These are phyloP conservation scores for Lobulomyces angularis DNA, from an alignment of 192 early-diverging fungal genomes.

Conservation along the genomic window DNA sequence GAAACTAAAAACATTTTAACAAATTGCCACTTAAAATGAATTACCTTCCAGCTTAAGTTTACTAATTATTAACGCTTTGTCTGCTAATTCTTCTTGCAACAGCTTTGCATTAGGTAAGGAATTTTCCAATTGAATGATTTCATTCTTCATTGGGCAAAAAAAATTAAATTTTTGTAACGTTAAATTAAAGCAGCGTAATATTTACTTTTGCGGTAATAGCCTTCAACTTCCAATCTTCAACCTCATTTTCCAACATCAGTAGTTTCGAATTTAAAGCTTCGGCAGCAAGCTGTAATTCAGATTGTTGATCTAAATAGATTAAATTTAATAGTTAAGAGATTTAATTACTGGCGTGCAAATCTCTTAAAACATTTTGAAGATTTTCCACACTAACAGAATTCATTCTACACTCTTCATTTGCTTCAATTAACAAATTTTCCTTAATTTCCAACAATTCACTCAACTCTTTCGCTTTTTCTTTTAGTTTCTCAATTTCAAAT, in stretches of 20 bases:
- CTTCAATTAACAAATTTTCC: constrained; percentile 31
- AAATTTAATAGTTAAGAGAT: no score
- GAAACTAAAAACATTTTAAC: constrained; percentile 32
- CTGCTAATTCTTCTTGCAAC: constrained; percentile 47
- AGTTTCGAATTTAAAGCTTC: constrained; percentile 42
- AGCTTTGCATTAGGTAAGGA: constrained; percentile 10
- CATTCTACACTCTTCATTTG: constrained; percentile 27
- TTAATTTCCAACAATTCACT: constrained; percentile 32
- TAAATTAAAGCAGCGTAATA: not conserved
- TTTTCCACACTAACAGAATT: constrained; percentile 55
- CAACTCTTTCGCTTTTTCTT: constrained; percentile 29
- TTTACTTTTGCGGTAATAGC: constrained; percentile 46
- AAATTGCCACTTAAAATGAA: not conserved
- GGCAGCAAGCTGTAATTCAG: constrained; percentile 40
- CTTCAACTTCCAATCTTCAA: constrained; percentile 43
- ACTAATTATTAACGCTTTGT: constrained; percentile 61
- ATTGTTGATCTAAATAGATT: no score
- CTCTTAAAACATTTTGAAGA: constrained; percentile 63
- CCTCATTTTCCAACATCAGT: constrained; percentile 17
- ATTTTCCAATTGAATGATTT: constrained; percentile 1
- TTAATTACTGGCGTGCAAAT: constrained; percentile 9
- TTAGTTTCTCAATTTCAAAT: constrained; percentile 36
- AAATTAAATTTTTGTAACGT: no score
- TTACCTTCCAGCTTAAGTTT: constrained; percentile 63
- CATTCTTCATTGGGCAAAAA: not conserved